Base-by-base conservation (phyloP, 75 land plant species). In the Selaginella tamariscina region DNA sequence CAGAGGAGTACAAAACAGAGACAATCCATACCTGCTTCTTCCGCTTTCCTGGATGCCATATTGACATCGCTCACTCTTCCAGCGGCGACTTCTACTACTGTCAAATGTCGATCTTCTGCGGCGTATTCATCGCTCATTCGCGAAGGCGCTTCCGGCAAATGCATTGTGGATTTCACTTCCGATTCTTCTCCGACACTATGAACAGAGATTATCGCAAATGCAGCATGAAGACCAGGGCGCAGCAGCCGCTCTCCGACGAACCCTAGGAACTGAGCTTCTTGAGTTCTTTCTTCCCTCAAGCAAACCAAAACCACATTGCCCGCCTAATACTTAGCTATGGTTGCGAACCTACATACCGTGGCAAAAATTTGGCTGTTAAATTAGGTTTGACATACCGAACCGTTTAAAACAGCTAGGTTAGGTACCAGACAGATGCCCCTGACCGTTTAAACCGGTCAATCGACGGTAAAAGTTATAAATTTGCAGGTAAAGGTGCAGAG, bases 1-100 rank as follows among this genome's bases (percentile, higher is more conserved):
- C n/a, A n/a, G n/a, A n/a, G n/a, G n/a, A 15, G 49, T 15, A 5
- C 49, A 39, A 39, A 39, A 39, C 49, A 5, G 5, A 5, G 49
- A 15, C n/a, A 39, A 39, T 39, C 49, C 49, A 39, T 39, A 92
- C 97, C 94, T 77, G 89, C 83, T 83, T 92, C 88, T 69, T 86
- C 87, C 33, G 89, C 93, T 56, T 75, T 86, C 44, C 94, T 77
- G 33, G 94, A 81, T 9, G 92, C 97, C 72, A 92, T 69, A 75
- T 89, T 77, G 30, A 73, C 54, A 44, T 80, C 97, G 33, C 82
- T 80, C 2, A 77, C 49, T 15, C 49, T 39, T 15, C 49, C 49
- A 5, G 49, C 49, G 49, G 49, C 49, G 11, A 39, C 49, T 39
- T 39, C 49, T 15, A 39, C 49, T 15, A 39, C 49, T 15, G 49